Conservation (phyloP, 305 asterid genomes). For the Andrographis paniculata region DNA sequence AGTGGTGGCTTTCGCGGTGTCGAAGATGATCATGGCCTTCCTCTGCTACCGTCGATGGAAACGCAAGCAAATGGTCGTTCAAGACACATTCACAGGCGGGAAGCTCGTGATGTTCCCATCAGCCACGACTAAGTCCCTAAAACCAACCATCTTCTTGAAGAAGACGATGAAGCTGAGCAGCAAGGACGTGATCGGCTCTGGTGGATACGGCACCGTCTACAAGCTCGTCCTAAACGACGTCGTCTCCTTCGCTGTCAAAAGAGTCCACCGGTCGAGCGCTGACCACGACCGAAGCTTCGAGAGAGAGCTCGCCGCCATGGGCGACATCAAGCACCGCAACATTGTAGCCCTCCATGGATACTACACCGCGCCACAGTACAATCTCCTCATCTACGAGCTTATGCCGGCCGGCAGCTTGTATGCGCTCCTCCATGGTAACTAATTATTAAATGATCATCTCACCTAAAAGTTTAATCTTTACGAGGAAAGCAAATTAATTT, state of each 20-base stretch:
- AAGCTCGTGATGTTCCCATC: too few relatives aligned
- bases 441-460: background rate
- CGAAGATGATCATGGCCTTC: too few relatives aligned
- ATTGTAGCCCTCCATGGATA: constrained; percentile 72
- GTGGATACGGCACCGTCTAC: constrained; percentile 84
- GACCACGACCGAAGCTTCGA: constrained; percentile 75
- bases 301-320: constrained; percentile 83
- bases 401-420: constrained; percentile 83
- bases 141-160: constrained; percentile 10
- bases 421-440: constrained; percentile 51
- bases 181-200: constrained; percentile 76
- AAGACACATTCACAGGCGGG: too few relatives aligned
- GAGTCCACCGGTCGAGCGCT: constrained; percentile 38
- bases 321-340: constrained; percentile 78
- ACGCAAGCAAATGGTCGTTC: too few relatives aligned
- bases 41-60: too few relatives aligned
- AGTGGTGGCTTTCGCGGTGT: too few relatives aligned
- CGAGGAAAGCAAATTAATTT: background rate
- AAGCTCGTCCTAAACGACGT: constrained; percentile 41
- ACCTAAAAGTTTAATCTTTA: background rate
- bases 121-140: too few relatives aligned
- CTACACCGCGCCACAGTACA: constrained; percentile 55
- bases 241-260: constrained; percentile 58
- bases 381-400: constrained; percentile 77
- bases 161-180: constrained; percentile 63